Base-by-base conservation (phyloP, 352 stramenopile genomes). In the Phytophthora megakarya region DNA sequence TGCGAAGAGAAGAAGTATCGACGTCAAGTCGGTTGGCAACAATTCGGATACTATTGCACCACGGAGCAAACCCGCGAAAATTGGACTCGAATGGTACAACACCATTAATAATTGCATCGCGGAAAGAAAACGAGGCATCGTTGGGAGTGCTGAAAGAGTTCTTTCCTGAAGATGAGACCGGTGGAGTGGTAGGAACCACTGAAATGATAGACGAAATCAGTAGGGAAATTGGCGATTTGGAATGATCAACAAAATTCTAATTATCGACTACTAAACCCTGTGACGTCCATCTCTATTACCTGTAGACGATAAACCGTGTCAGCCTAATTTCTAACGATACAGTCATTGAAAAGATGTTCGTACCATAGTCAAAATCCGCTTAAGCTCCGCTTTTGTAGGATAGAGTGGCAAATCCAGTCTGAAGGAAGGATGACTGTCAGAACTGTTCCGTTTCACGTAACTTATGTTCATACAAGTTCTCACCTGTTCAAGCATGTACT, bases 361-460 rank as follows among this genome's bases (percentile, higher is more conserved):
- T 53, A 97, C 95, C 75, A 98, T 88, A 32, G 80, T 86, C 44
- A 99, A 77, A 57, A 96, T 97, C 45, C 97, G 81, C 62, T 98
- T 75, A 12, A 99, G 70, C 37, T 99, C 92, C 40, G 85, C 80
- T 69, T 96, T 98, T 0, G 76, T 84, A 26, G 75, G 47, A 67
- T 93, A 95, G 19, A 94, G 65, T 0, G 85, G 85, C 15, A 95
- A 61, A 61, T 93, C 86, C 26, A 95, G 49, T 73, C 86, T 90
- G 39, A 38, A 65, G 49, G 46, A 47, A 46, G 12, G 26, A 61
- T 40, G 32, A 19, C 33, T 32, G 40, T 40, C n/a, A 58, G 22
- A 35, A 67, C 46, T 32, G 8, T 15, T 15, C 5, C 6, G 6
- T 40, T 21, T n/a, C n/a, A n/a, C n/a, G n/a, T n/a, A n/a, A n/a